phyloP scores from a whole-genome alignment of 2,329 filamentous ascomycete genomes.

The Calonectria pteridis region DNA sequence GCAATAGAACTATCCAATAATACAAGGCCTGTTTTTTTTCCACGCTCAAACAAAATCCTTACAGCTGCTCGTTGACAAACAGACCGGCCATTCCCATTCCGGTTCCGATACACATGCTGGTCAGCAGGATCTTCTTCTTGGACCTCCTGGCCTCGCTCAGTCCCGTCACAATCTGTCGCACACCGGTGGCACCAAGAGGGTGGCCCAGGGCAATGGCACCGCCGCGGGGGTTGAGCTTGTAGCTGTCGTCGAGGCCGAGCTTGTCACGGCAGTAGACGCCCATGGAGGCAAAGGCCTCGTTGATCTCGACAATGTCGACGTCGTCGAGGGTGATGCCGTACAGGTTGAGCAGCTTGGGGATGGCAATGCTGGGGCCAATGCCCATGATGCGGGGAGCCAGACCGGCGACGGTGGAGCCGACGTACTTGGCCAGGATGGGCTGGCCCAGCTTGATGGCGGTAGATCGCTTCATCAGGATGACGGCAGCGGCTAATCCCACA shows the following conservation, averaged over 20 bases:
- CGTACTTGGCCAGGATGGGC: slow-evolving; percentile 94
- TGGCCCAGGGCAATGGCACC: slow-evolving; percentile 88
- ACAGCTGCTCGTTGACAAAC: slow-evolving; percentile 70
- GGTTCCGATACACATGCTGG: slow-evolving; percentile 87
- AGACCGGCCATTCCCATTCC: slow-evolving; percentile 77
- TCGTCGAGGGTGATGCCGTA: slow-evolving; percentile 84
- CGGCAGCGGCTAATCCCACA: slow-evolving; percentile 73
- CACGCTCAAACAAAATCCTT: slow-evolving; percentile 15
- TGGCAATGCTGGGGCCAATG: slow-evolving; percentile 82
- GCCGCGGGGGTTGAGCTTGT: slow-evolving; percentile 85
- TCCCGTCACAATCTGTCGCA: slow-evolving; percentile 88
- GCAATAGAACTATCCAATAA: slow-evolving; percentile 14
- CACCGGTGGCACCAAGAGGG: slow-evolving; percentile 82
- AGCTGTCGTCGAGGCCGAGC: slow-evolving; percentile 73
- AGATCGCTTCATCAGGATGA: slow-evolving; percentile 94
- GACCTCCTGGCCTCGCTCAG: slow-evolving; percentile 85
- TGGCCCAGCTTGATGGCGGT: slow-evolving; percentile 88
- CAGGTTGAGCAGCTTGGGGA: slow-evolving; percentile 86
- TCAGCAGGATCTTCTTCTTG: slow-evolving; percentile 92
- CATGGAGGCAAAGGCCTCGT: slow-evolving; percentile 99
- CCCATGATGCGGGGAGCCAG: slow-evolving; percentile 97
- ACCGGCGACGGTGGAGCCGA: slow-evolving; percentile 90
- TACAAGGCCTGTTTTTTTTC: slow-evolving; percentile 28
- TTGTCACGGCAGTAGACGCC: slow-evolving; percentile 89
- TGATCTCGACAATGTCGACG: slow-evolving; percentile 91